These are phyloP conservation scores for Calycina marina DNA, from an alignment of 2,329 filamentous ascomycete species.

Conservation along the genomic window DNA sequence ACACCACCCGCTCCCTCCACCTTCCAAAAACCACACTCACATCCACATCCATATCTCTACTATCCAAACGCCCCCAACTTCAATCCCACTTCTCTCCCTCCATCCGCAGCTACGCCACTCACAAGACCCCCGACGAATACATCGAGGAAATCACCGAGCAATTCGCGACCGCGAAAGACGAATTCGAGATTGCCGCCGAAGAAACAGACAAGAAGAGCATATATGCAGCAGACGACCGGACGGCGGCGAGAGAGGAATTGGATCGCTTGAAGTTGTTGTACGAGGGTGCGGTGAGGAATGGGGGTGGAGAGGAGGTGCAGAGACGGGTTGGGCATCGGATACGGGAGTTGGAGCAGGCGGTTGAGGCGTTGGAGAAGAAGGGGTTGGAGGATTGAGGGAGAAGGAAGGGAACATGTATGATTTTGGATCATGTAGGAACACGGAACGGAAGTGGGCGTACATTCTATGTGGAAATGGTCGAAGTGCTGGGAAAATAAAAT, in stretches of 20 bases:
- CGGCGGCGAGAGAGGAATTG: constrained; percentile 30
- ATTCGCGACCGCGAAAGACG: constrained; percentile 29
- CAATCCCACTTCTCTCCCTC: neutral
- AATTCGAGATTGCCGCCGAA: constrained; percentile 33
- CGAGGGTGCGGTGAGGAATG: constrained; percentile 21
- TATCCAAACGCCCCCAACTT: neutral
- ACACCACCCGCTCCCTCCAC: neutral
- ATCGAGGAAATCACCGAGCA: constrained; percentile 19
- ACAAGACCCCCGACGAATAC: constrained; percentile 13
- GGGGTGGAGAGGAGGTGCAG: constrained; percentile 27
- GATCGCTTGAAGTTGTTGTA: constrained; percentile 23
- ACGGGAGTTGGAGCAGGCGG: constrained; percentile 30
- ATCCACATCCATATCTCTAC: neutral
- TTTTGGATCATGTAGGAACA: neutral
- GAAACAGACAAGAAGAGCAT: constrained; percentile 29
- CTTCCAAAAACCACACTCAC: too few relatives aligned
- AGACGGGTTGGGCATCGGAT: constrained; percentile 29
- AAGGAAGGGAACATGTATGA: too few relatives aligned
- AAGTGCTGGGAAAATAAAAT: too few relatives aligned
- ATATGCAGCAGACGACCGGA: constrained; percentile 30
- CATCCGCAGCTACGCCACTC: constrained; percentile 6
- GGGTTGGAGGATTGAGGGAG: constrained; percentile 22
- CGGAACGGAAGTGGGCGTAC: neutral
- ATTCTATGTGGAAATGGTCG: neutral
- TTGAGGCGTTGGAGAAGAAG: constrained; percentile 27